Conservation (phyloP, 2,329 filamentous ascomycete genomes). For the Cladorrhinum sp. region DNA sequence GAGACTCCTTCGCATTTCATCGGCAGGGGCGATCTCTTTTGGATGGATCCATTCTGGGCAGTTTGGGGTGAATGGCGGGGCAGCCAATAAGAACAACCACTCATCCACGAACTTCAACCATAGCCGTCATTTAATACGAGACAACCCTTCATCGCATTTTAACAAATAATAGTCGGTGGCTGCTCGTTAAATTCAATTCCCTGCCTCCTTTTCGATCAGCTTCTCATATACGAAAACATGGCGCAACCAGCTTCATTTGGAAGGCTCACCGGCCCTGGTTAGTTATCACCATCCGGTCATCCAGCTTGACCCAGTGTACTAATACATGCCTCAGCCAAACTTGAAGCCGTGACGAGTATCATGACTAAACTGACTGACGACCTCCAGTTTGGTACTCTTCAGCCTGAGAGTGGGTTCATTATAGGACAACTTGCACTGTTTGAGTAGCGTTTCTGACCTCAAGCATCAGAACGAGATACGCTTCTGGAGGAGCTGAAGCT, state of each 20-base stretch:
- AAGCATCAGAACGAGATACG: slow-evolving; percentile 56
- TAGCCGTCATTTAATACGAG: neutral
- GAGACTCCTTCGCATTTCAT: neutral
- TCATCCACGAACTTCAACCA: slow-evolving; percentile 7
- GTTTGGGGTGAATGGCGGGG: neutral
- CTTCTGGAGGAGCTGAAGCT: slow-evolving; percentile 71
- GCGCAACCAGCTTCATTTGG: slow-evolving; percentile 23
- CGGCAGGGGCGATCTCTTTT: neutral
- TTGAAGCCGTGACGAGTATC: slow-evolving; percentile 63
- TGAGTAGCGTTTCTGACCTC: neutral
- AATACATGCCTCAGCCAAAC: slow-evolving; percentile 51
- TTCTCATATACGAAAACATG: slow-evolving; percentile 4
- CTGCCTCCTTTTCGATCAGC: neutral
- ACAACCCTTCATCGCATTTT: neutral
- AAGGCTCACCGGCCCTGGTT: slow-evolving; percentile 42
- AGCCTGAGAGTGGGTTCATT: slow-evolving; percentile 55
- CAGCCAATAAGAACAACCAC: neutral
- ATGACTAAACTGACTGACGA: slow-evolving; percentile 62
- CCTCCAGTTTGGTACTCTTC: slow-evolving; percentile 56
- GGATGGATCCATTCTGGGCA: neutral
- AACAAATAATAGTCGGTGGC: neutral
- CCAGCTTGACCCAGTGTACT: neutral
- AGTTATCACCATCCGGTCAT: slow-evolving; percentile 25
- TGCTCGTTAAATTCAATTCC: neutral
- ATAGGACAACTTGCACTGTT: neutral